Conservation (phyloP, 176 grass and related monocot genomes). For the Eragrostis nindensis region DNA sequence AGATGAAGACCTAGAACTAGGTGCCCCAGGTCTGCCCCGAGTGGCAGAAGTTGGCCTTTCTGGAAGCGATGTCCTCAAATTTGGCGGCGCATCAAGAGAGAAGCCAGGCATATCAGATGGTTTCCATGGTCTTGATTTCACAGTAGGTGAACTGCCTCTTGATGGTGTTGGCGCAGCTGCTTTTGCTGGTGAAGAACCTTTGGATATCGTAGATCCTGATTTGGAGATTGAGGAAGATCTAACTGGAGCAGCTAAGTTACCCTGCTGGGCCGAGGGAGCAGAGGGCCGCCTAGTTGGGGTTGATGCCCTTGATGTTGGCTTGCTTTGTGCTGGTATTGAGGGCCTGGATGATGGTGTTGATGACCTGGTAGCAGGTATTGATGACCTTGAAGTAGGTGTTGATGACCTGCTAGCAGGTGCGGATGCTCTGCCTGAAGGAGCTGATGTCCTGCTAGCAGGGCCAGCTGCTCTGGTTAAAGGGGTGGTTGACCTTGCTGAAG, state of each 20-base stretch:
- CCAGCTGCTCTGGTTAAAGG: slow-evolving; percentile 57
- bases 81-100: slow-evolving; percentile 76
- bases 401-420: slow-evolving; percentile 75
- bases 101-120: slow-evolving; percentile 92
- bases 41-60: slow-evolving; percentile 88
- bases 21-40: slow-evolving; percentile 84
- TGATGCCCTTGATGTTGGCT: slow-evolving; percentile 68
- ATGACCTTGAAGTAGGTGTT: slow-evolving; percentile 75
- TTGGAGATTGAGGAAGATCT: slow-evolving; percentile 61
- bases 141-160: slow-evolving; percentile 76
- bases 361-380: slow-evolving; percentile 72
- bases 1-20: slow-evolving; percentile 87
- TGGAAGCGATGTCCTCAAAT: slow-evolving; percentile 81
- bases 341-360: slow-evolving; percentile 71
- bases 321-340: slow-evolving; percentile 66
- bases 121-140: slow-evolving; percentile 89
- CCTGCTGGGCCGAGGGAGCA: slow-evolving; percentile 35
- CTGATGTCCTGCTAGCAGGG: slow-evolving; percentile 50
- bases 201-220: slow-evolving; percentile 44
- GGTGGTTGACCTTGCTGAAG: slow-evolving; percentile 69
- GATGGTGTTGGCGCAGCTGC: slow-evolving; percentile 42
- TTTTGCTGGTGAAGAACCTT: slow-evolving; percentile 46
- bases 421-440: slow-evolving; percentile 58
- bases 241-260: slow-evolving; percentile 51
- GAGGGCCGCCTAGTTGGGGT: slow-evolving; percentile 69